These are phyloP conservation scores for Claviceps maximensis DNA, from an alignment of 2,329 filamentous ascomycete species.

Conservation along the genomic window DNA sequence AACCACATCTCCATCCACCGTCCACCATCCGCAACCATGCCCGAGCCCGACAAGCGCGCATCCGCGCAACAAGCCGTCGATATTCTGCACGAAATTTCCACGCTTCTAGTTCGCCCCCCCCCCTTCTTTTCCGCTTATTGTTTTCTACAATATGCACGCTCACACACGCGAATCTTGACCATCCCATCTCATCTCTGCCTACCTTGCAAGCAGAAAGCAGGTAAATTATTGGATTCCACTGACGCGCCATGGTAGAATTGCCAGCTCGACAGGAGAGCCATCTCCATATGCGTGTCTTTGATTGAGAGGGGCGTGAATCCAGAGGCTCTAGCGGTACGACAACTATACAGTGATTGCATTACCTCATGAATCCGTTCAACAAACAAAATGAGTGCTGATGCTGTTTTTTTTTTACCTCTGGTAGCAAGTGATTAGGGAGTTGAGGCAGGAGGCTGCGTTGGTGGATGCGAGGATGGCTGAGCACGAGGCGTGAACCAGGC, in stretches of 20 bases:
- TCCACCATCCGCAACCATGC: conserved; percentile 16
- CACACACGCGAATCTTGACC: too few relatives aligned
- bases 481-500: neutral
- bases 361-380: neutral
- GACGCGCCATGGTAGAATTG: conserved; percentile 55
- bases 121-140: neutral
- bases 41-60: conserved; percentile 52
- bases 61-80: conserved; percentile 73
- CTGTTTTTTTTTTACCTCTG: too few relatives aligned
- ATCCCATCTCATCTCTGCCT: neutral
- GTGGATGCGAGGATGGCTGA: conserved; percentile 22
- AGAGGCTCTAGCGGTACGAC: conserved; percentile 85
- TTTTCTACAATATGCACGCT: neutral
- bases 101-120: conserved; percentile 58
- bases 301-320: conserved; percentile 97
- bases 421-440: conserved; percentile 46
- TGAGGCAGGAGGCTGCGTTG: conserved; percentile 42
- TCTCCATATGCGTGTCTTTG: conserved; percentile 90
- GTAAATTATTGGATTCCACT: neutral
- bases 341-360: neutral
- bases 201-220: neutral
- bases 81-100: conserved; percentile 74
- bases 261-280: conserved; percentile 74
- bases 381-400: neutral
- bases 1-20: neutral